A percentile compares a stretch with the other conserved stretches of the same genome.
Evolutionary conservation across 2,329 filamentous ascomycete genomes (phyloP).

Genomic region (Graphilbum fragrans): DNA sequence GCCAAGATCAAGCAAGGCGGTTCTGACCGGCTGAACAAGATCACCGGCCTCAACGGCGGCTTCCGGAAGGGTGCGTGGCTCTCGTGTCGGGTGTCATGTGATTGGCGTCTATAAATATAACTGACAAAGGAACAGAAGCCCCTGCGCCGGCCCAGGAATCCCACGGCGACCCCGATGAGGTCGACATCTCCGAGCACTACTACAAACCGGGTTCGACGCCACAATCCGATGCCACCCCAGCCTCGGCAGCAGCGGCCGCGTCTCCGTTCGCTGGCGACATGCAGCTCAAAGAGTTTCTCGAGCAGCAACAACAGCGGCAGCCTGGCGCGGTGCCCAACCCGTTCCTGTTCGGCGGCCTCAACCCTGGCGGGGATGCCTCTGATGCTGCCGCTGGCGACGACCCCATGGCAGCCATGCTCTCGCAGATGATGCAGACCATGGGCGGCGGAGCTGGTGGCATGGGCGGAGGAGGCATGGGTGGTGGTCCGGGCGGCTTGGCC

Average conservation of each 20-base stretch:
- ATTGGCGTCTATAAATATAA: too few relatives aligned
- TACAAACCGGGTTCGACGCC: slow-evolving; percentile 40
- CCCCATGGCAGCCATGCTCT: slow-evolving; percentile 63
- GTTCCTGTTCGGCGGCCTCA: slow-evolving; percentile 1
- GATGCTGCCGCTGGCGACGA: slow-evolving; percentile 33
- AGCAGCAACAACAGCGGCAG: slow-evolving; percentile 16
- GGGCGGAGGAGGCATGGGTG: slow-evolving; percentile 13
- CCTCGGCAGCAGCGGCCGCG: not conserved
- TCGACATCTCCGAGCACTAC: slow-evolving; percentile 68
- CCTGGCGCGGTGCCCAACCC: slow-evolving; percentile 8
- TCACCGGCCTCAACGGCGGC: slow-evolving; percentile 57
- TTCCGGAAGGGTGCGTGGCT: slow-evolving; percentile 30
- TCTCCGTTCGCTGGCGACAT: slow-evolving; percentile 33
- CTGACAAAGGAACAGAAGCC: not conserved
- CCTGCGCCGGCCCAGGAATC: slow-evolving; percentile 8
- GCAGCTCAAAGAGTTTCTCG: slow-evolving; percentile 54
- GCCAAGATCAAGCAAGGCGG: slow-evolving; percentile 67
- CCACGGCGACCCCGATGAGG: slow-evolving; percentile 57
- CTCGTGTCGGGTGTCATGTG: too few relatives aligned
- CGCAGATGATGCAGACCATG: slow-evolving; percentile 54
- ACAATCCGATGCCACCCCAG: slow-evolving; percentile 19
- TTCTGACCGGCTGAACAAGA: slow-evolving; percentile 58
- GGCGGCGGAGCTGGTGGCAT: slow-evolving; percentile 18
- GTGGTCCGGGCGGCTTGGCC: slow-evolving; percentile 13
- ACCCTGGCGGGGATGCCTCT: slow-evolving; percentile 1